Base-by-base conservation (phyloP, 2,329 filamentous ascomycete species). In the Helicocarpus griseus region DNA sequence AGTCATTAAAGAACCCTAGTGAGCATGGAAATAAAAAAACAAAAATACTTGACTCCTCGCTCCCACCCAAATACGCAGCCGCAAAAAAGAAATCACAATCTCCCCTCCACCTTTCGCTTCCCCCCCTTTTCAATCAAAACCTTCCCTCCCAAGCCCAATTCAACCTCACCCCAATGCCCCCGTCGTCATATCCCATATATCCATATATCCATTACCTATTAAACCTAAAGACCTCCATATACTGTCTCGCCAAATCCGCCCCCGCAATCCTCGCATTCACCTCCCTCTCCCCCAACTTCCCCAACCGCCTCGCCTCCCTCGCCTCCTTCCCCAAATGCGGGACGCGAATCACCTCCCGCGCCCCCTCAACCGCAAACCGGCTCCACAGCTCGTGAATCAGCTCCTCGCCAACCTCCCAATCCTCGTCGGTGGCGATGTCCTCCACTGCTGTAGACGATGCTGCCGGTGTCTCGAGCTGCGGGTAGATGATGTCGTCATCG, bases 161-260 rank as follows among this genome's bases (percentile, higher is more conserved):
- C 47, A 41, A 17, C 38, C 17, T 9, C 45, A 31, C 4, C n/a
- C 43, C 8, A 45, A 8, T 6, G 6, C 22, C 17, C 13, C 22
- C 24, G n/a, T n/a, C n/a, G n/a, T n/a, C n/a, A n/a, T n/a, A n/a
- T n/a, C n/a, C n/a, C n/a, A n/a, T n/a, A n/a, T n/a, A n/a, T n/a
- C n/a, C n/a, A n/a, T n/a, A n/a, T n/a, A n/a, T n/a, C n/a, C n/a
- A 38, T 60, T 51, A 72, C 52, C 69, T 63, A 57, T 68, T 71
- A 46, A 73, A 71, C 33, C 68, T 63, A 53, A 72, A 64, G 46
- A 72, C 66, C 59, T 73, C 70, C 68, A 72, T 72, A 55, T 69
- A 72, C 57, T 73, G 70, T 54, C 69, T 69, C 21, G 69, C 69
- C 53, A 71, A 56, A 64, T 73, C 70, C 29, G 63, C 62, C 1